Evolutionary conservation across 768 basidiomycete genomes (phyloP).

Genomic region (Suillus cothurnatus): DNA sequence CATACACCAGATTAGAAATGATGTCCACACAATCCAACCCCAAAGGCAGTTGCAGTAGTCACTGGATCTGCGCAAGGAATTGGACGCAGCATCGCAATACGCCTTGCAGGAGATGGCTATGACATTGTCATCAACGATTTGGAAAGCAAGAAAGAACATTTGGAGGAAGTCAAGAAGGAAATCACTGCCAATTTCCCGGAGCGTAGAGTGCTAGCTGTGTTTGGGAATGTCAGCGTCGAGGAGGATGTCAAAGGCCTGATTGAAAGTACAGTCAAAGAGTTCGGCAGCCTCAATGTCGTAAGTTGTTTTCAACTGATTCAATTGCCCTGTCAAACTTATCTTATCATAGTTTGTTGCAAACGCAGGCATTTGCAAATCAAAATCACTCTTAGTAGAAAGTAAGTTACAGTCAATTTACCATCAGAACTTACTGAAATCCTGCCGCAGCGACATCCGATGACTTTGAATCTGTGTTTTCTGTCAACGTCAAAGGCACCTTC

Average conservation of each 20-base stretch:
- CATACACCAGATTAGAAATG: neutral
- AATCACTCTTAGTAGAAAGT: slow-evolving; percentile 18
- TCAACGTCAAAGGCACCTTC: slow-evolving; percentile 44
- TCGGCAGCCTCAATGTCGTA: slow-evolving; percentile 39
- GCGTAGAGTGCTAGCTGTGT: slow-evolving; percentile 12
- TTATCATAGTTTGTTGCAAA: slow-evolving; percentile 23
- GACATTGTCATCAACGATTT: slow-evolving; percentile 41
- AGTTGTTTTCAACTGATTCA: slow-evolving; percentile 9
- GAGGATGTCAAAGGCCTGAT: slow-evolving; percentile 35
- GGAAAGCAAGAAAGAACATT: slow-evolving; percentile 15
- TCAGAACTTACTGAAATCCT: neutral
- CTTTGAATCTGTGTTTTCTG: slow-evolving; percentile 34
- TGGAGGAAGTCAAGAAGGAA: slow-evolving; percentile 20
- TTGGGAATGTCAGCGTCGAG: slow-evolving; percentile 32
- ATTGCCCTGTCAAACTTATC: neutral
- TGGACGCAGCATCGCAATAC: slow-evolving; percentile 36
- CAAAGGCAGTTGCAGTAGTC: slow-evolving; percentile 34
- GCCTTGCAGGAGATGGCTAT: slow-evolving; percentile 39
- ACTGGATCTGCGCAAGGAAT: slow-evolving; percentile 37
- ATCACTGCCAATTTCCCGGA: slow-evolving; percentile 16
- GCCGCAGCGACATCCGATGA: slow-evolving; percentile 34
- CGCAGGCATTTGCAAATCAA: slow-evolving; percentile 19
- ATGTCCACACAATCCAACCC: slow-evolving; percentile 1
- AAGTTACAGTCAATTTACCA: slow-evolving; percentile 10
- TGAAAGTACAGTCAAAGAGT: slow-evolving; percentile 21